Evolutionary conservation across 495 filamentous ascomycete species (phyloP), one percentile per base, ranked within the genome.

Genomic region (Cladorrhinum samala): DNA sequence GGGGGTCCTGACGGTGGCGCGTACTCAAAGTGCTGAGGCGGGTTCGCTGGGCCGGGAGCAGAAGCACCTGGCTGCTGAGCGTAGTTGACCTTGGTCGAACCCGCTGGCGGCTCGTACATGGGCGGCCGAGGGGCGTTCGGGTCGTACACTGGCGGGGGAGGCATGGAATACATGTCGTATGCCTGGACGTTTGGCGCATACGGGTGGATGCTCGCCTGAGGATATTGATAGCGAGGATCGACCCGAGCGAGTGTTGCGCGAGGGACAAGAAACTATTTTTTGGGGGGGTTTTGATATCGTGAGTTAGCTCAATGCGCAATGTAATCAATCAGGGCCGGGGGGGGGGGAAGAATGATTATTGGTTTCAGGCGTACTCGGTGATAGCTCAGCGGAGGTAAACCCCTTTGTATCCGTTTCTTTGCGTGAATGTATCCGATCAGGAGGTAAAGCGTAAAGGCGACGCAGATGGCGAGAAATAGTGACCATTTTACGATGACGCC

Each of bases 401-500:
- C 85, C 57, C 76, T 79, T 39, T 69, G 73, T 47, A 90, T 70
- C 42, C 88, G 77, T 41, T 71, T 69, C 68, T 81, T 77, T 37
- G 86, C 87, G 64, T 91, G 87, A 55, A 82, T 75, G 56, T 80
- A 79, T 57, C 82, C 82, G 30, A 82, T 63, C 25, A 87, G 60
- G 59, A 83, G 71, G 53, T 79, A 72, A 23, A 81, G 62, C 56
- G 77, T 56, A 51, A 84, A 61, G 37, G 84, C 33, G 25, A 77
- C 40, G 20, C 81, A 65, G 45, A 77, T 48, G 44, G 69, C 76
- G 53, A 85, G 77, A 62, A 89, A 79, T 40, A 90, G 65, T 24
- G 75, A 75, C 78, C 84, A 91, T 67, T 87, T 88, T 58, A 87
- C 67, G 49, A 82, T 81, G 44, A 75, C 62, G 39, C 78, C 85